Evolutionary conservation across 352 stramenopile genomes (phyloP).

Genomic region (Thraustotheca clavata): DNA sequence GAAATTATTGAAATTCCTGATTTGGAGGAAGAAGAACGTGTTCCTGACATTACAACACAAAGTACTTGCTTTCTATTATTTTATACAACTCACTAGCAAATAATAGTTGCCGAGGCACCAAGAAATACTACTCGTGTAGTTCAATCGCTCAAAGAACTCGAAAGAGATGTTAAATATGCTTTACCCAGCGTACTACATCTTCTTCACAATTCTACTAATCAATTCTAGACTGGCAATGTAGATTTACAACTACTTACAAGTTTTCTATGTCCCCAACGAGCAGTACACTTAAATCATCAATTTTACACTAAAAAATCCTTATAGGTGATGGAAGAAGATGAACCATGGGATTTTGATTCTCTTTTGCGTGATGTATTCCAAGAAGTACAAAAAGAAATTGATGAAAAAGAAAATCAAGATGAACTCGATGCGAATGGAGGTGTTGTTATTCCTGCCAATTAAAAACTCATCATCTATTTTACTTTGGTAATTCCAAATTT

Average conservation of each 20-base stretch:
- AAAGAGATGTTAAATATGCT: conserved; percentile 69
- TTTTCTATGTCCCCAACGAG: conserved; percentile 57
- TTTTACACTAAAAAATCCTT: not conserved
- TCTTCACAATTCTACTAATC: not conserved
- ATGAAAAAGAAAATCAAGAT: conserved; percentile 57
- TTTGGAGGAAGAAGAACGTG: conserved; percentile 70
- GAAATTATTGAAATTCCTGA: conserved; percentile 76
- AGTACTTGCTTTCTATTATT: conserved; percentile 22
- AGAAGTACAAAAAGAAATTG: conserved; percentile 66
- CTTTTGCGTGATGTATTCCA: conserved; percentile 72
- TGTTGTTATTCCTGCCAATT: not conserved
- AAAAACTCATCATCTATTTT: conserved; percentile 2
- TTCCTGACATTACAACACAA: conserved; percentile 63
- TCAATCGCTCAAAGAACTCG: conserved; percentile 69
- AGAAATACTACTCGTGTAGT: conserved; percentile 54
- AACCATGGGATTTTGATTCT: conserved; percentile 65
- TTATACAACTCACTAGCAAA: not conserved
- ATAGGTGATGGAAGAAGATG: conserved; percentile 57
- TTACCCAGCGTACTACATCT: conserved; percentile 38
- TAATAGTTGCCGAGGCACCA: conserved; percentile 73
- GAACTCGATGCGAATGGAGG: not conserved
- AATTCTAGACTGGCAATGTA: conserved; percentile 34
- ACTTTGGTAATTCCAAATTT: conserved; percentile 80
- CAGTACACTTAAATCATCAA: conserved; percentile 26
- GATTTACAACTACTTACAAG: conserved; percentile 60